Base-by-base conservation (phyloP, 192 early-diverging fungal genomes). In the Entrophospora sp. region DNA sequence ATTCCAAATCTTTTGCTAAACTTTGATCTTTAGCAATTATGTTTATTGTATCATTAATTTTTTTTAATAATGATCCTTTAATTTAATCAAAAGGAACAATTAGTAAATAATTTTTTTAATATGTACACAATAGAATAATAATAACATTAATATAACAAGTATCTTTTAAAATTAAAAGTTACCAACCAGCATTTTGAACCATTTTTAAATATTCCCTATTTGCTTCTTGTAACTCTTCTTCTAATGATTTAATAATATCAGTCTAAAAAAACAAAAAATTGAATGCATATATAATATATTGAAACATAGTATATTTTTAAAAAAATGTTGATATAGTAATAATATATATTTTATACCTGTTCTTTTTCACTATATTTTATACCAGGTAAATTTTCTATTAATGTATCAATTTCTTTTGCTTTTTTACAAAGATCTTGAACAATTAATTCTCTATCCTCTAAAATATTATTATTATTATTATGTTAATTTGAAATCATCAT, bases 331-430 rank as follows among this genome's bases (percentile, higher is more conserved):
- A n/a, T n/a, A 36, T 28, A 9, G 20, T 6, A 45, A 32, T 10
- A 62, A 30, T 0, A 12, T 10, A 38, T 36, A 0, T n/a, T 9
- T 6, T 37, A 28, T 61, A 69, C 67, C 42, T 78, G 77, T 14
- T 78, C 74, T 32, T 69, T 66, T 46, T 78, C 77, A 2, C 71
- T 69, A 18, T 64, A 34, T 28, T 67, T 46, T 4, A 73, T 69
- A 3, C 77, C 77, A 18, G 77, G 77, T 28, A 78, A 65, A 18
- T 44, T 64, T 28, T 78, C 73, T 42, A 78, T 75, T 1, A 78
- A 53, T 31, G 63, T 31, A 42, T 75, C 77, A 35, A 78, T 69
- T 40, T 75, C 65, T 38, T 75, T 71, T 1, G 71, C 67, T 46
- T 75, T 73, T 57, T 69, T 76, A 7, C 67, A 69, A 35, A 75